Evolutionary conservation across 164 flowering plant genomes (phyloP), one percentile per base, ranked within the genome.

Genomic region (Piper longum): DNA sequence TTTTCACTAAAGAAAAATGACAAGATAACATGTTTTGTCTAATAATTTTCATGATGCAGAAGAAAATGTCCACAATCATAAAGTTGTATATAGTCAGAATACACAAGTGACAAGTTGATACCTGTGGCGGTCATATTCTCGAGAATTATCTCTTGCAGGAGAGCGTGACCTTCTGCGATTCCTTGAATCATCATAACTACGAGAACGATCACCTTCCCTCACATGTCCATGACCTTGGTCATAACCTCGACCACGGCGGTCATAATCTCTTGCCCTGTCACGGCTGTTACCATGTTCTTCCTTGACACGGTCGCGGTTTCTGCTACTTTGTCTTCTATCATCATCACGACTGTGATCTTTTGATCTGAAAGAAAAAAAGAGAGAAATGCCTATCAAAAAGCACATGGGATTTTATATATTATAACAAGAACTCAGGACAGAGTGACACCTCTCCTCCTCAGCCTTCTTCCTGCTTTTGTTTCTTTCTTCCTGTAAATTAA

Each of bases 51-150:
- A 26, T 26, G 36, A 1, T 26, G 36, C 36, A 26, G 36, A 26
- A 26, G 36, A 26, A 26, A 26, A 26, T 26, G 36, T 26, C 36
- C 36, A 26, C 36, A 26, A 26, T 26, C 36, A 26, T 26, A 26
- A 26, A 26, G 1, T 26, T 26, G 36, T 26, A 26, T 26, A 26
- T 26, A 26, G 2, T 26, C 36, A 26, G 36, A 26, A 26, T 26
- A 26, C 36, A 26, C 36, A 26, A 26, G 36, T 26, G 36, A 26
- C 36, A 17, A 40, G 43, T 16, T 51, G 18, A 19, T 63, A 63
- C 65, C 93, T 89, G 74, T 79, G 81, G 63, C 89, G 91, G 68
- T 87, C 97, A 81, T 85, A 81, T 66, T 91, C 96, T 66, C 92
- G 80, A 5, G 95, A 73, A 40, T 86, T 85, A 26, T 91, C 98